phyloP scores from a whole-genome alignment of 306 rosid species.

The Gastrolobium bilobum region DNA sequence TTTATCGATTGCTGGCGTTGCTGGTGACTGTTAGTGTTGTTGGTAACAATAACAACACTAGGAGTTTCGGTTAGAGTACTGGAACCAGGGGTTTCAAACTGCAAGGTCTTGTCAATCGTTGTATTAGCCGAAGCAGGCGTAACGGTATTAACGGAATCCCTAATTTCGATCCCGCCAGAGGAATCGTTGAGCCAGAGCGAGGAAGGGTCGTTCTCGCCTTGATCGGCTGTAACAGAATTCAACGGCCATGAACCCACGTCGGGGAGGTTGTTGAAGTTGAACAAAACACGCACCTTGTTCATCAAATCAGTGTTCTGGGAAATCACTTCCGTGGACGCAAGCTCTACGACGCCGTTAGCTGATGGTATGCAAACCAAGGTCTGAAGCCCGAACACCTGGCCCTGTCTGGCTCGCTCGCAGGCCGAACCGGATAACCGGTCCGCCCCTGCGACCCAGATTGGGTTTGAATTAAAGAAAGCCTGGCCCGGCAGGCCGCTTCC shows the following conservation, averaged over 20 bases:
- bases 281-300: conserved; percentile 75
- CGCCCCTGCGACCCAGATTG: conserved; percentile 75
- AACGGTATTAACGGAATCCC: conserved; percentile 57
- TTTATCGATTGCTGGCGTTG: conserved; percentile 55
- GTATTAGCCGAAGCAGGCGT: conserved; percentile 21
- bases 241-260: conserved; percentile 78
- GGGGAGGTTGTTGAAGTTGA: conserved; percentile 68
- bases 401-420: conserved; percentile 84
- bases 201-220: conserved; percentile 88
- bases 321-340: conserved; percentile 83
- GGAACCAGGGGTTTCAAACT: conserved; percentile 68
- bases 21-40: neutral
- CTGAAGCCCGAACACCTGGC: conserved; percentile 68
- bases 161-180: conserved; percentile 44
- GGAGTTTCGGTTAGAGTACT: conserved; percentile 74
- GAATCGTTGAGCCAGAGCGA: conserved; percentile 82
- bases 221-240: conserved; percentile 55
- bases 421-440: conserved; percentile 58
- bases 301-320: conserved; percentile 76
- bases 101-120: conserved; percentile 54
- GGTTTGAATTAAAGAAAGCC: conserved; percentile 65
- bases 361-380: conserved; percentile 84
- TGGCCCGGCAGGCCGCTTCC: conserved; percentile 81
- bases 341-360: conserved; percentile 82
- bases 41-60: conserved; percentile 56